Evolutionary conservation across 2,329 filamentous ascomycete species (phyloP).

Genomic region (Plectosphaerella cucumerina): DNA sequence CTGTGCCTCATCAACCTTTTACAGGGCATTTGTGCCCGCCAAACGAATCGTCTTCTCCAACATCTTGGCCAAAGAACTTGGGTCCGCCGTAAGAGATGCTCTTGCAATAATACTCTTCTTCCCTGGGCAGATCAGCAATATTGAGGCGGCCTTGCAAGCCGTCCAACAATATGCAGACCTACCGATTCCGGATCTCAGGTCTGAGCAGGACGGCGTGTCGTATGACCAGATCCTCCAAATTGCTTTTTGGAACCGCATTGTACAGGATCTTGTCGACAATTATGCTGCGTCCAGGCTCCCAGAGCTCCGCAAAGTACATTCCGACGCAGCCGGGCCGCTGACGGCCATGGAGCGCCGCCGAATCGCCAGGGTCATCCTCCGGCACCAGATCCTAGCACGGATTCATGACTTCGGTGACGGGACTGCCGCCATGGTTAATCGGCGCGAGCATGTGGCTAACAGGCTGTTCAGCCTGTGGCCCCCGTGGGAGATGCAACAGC

Average conservation of each 20-base stretch:
- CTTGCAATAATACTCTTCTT: neutral
- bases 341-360: neutral
- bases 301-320: neutral
- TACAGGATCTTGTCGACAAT: neutral
- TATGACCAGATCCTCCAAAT: neutral
- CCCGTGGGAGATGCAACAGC: neutral
- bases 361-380: neutral
- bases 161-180: neutral
- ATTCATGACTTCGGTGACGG: neutral
- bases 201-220: neutral
- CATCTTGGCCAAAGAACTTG: neutral
- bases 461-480: neutral
- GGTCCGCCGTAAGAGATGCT: neutral
- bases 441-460: too few relatives aligned
- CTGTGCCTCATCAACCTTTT: neutral
- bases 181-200: neutral
- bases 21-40: neutral
- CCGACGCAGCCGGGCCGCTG: neutral
- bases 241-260: neutral
- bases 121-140: neutral
- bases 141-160: neutral
- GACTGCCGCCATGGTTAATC: too few relatives aligned
- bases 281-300: neutral
- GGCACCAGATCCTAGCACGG: neutral
- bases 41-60: neutral